Base-by-base conservation (phyloP, 73 alveolate species). In the Urostyla sp. region DNA sequence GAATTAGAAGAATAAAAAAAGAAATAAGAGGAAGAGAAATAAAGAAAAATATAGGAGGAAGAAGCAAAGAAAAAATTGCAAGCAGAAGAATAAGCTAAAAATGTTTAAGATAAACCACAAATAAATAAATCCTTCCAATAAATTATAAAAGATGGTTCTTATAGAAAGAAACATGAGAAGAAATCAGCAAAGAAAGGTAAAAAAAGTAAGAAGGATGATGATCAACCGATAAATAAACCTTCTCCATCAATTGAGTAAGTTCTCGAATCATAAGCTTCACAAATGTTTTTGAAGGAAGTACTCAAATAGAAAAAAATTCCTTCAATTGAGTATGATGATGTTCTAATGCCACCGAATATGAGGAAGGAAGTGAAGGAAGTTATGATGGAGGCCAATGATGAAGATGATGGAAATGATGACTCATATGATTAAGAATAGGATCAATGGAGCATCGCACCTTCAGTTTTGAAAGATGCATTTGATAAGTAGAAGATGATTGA, bases 1-100 rank as follows among this genome's bases (percentile, higher is more conserved):
- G 80, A 67, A n/a, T n/a, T n/a, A 53, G 94, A 93, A 8, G 90
- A 79, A 0, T 66, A 77, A 49, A 76, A 45, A 2, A 50, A 40
- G 30, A 46, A 50, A 27, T 45, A 79, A 7, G 63, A 59, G n/a
- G 72, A 38, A 0, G 66, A 72, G 2, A 80, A 40, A 20, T 43
- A 34, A 15, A 69, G 72, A 34, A 57, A 61, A 11, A 46, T 35
- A 18, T 51, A 48, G 51, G 87, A 69, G 21, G 78, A 67, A 40
- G 56, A 85, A 36, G 69, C 20, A 15, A 63, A 72, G 0, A 60
- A 75, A 10, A 63, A 84, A 38, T 55, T 67, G 55, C 34, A 61
- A 5, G 84, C 59, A 28, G 85, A 74, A 36, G 43, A 52, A 31
- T 53, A 75, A 27, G 69, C 44, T 23, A 34, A 36, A 32, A 69